phyloP scores from a whole-genome alignment of 805 yeast species.

The Sugiyamaella mastotermitis region DNA sequence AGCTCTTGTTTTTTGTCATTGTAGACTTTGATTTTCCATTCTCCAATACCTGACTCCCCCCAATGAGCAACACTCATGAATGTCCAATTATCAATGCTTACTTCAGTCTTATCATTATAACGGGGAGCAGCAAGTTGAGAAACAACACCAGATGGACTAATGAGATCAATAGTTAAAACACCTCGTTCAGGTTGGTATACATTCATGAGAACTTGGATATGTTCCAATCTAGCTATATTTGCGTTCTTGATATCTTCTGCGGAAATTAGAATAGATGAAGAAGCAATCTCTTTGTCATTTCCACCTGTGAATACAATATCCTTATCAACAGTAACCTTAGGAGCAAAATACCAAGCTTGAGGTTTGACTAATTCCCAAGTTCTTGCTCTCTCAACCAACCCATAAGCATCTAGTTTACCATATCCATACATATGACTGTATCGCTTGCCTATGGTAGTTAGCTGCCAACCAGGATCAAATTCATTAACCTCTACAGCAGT shows the following conservation, averaged over 20 bases:
- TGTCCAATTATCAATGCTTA: constrained; percentile 77
- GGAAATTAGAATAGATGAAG: constrained; percentile 31
- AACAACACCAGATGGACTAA: constrained; percentile 68
- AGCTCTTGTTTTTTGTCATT: constrained; percentile 26
- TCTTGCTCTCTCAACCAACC: constrained; percentile 64
- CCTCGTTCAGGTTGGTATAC: constrained; percentile 66
- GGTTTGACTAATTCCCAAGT: constrained; percentile 85
- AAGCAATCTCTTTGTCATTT: constrained; percentile 20
- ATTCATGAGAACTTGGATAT: constrained; percentile 74
- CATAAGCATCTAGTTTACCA: constrained; percentile 83
- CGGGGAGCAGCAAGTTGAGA: constrained; percentile 73
- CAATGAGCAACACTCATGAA: constrained; percentile 98
- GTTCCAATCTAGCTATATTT: constrained; percentile 74
- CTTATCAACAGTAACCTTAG: constrained; percentile 33
- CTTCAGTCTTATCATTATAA: constrained; percentile 44
- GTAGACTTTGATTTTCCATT: constrained; percentile 67
- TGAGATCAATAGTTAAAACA: constrained; percentile 52
- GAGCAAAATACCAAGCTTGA: constrained; percentile 71
- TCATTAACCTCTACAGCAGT: constrained; percentile 65
- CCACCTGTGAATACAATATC: constrained; percentile 12
- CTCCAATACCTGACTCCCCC: constrained; percentile 80
- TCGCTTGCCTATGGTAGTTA: constrained; percentile 55
- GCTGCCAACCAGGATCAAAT: constrained; percentile 67
- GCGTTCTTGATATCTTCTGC: constrained; percentile 43
- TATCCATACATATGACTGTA: constrained; percentile 88